Percentiles rank a stretch among this genome's conserved stretches.
Conservation (phyloP, 192 early-diverging fungal species). For the Backusella circina region DNA sequence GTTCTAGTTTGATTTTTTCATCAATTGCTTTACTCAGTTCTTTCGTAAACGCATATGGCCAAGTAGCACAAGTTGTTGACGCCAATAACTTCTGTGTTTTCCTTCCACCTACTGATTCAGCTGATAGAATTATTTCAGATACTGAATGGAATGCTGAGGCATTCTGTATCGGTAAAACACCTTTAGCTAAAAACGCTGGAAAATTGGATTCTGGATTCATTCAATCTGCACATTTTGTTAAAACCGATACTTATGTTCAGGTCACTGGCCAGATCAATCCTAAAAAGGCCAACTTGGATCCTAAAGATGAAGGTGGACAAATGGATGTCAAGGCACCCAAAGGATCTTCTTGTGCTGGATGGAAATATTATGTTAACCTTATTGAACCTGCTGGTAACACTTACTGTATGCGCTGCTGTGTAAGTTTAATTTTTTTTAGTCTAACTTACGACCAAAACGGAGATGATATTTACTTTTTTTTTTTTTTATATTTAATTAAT, state of each 20-base stretch:
- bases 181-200: slow-evolving; percentile 33
- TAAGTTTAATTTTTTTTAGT: slow-evolving; percentile 11
- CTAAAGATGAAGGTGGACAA: slow-evolving; percentile 47
- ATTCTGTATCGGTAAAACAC: slow-evolving; percentile 38
- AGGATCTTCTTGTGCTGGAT: slow-evolving; percentile 41
- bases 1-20: slow-evolving; percentile 7
- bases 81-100: slow-evolving; percentile 36
- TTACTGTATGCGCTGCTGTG: slow-evolving; percentile 54
- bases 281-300: slow-evolving; percentile 22
- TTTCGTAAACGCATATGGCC: slow-evolving; percentile 6
- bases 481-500: neutral
- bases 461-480: neutral
- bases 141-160: slow-evolving; percentile 42
- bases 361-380: slow-evolving; percentile 48
- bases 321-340: slow-evolving; percentile 42
- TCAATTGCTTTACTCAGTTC: neutral
- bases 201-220: slow-evolving; percentile 46
- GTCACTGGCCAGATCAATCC: slow-evolving; percentile 49
- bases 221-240: slow-evolving; percentile 39
- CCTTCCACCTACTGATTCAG: slow-evolving; percentile 39
- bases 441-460: neutral
- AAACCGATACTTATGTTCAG: slow-evolving; percentile 44
- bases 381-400: slow-evolving; percentile 43
- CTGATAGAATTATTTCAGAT: slow-evolving; percentile 31
- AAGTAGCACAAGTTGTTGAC: slow-evolving; percentile 28